Percentiles rank a stretch among this genome's conserved stretches.
Conservation (phyloP, 2,329 filamentous ascomycete species). For the Fusarium setosum region DNA sequence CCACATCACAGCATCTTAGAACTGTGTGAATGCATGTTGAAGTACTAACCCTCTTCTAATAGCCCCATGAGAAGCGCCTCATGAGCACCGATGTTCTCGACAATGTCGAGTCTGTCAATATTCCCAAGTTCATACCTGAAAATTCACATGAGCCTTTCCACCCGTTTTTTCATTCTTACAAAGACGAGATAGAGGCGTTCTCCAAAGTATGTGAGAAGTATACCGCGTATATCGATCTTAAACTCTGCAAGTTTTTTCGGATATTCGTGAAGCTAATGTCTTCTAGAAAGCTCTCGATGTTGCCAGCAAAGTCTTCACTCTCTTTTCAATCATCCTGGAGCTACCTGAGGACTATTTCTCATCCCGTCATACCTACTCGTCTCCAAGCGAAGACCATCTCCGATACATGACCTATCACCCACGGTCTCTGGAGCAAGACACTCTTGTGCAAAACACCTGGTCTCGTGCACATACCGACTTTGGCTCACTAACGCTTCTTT, state of each 20-base stretch:
- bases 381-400: constrained; percentile 65
- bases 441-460: constrained; percentile 48
- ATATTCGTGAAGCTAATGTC: too few species aligned
- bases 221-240: too few species aligned
- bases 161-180: constrained; percentile 38
- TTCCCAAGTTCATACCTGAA: constrained; percentile 53
- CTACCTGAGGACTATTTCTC: constrained; percentile 67
- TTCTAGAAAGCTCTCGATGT: constrained; percentile 45
- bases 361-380: constrained; percentile 64
- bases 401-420: constrained; percentile 58
- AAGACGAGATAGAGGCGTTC: too few species aligned
- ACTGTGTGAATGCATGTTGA: too few species aligned
- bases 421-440: constrained; percentile 61
- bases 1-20: too few species aligned
- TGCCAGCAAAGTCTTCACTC: constrained; percentile 47
- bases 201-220: too few species aligned
- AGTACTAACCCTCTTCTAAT: not conserved
- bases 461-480: constrained; percentile 64
- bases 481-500: constrained; percentile 66
- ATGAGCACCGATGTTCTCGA: constrained; percentile 45
- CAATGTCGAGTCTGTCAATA: constrained; percentile 55
- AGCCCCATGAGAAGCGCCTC: not conserved
- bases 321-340: constrained; percentile 63
- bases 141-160: constrained; percentile 46
- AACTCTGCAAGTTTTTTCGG: constrained; percentile 10